Evolutionary conservation across 306 rosid genomes (phyloP).

Genomic region (Glycine latifolia): DNA sequence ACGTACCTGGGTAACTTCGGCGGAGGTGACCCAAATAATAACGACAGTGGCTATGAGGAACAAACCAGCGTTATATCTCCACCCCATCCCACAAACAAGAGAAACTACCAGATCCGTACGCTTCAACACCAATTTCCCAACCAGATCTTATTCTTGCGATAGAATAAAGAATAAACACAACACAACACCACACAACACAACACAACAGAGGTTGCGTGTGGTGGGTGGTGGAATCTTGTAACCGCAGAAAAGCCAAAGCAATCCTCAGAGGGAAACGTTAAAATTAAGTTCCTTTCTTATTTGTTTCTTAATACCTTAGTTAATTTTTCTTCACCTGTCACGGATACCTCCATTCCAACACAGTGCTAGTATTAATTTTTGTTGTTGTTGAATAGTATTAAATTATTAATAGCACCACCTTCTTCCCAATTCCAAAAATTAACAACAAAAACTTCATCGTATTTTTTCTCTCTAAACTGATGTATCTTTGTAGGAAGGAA

Average conservation of each 20-base stretch:
- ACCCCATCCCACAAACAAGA: constrained; percentile 59
- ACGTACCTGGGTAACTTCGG: constrained; percentile 97
- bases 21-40: constrained; percentile 93
- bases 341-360: background rate
- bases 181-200: constrained; percentile 3
- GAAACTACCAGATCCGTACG: background rate
- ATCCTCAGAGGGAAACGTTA: background rate
- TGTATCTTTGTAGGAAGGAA: too few species aligned
- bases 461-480: too few species aligned
- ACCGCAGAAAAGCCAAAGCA: constrained; percentile 17
- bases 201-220: background rate
- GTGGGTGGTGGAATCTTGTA: constrained; percentile 26
- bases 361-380: too few species aligned
- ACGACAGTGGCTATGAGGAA: constrained; percentile 83
- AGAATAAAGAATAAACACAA: background rate
- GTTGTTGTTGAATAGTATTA: too few species aligned
- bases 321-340: background rate
- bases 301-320: background rate
- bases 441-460: too few species aligned
- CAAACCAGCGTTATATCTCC: constrained; percentile 85
- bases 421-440: too few species aligned
- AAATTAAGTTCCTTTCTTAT: constrained; percentile 1
- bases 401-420: too few species aligned
- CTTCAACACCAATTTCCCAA: background rate
- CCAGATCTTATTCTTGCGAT: background rate